Evolutionary conservation across 306 rosid species (phyloP).

Genomic region (Trifolium pratense): DNA sequence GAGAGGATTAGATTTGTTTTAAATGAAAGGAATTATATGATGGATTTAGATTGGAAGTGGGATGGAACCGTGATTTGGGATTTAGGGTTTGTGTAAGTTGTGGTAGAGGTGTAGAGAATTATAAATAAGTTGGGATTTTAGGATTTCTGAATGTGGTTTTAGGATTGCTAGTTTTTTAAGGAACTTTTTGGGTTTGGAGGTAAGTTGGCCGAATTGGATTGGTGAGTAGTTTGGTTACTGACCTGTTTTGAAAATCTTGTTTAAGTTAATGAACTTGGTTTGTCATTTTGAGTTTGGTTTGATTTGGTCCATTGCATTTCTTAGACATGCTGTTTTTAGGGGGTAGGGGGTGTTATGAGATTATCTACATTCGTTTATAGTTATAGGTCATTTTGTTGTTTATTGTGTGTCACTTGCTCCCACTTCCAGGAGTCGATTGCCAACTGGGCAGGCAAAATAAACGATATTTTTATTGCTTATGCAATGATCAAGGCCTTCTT

Average conservation of each 20-base stretch:
- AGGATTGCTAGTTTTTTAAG: not conserved
- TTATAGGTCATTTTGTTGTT: not conserved
- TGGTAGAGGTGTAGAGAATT: not conserved
- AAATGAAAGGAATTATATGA: not conserved
- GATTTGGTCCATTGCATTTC: not conserved
- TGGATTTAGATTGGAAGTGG: not conserved
- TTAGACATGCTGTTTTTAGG: not conserved
- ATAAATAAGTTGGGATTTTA: not conserved
- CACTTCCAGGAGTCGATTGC: slow-evolving; percentile 1
- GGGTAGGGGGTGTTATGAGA: not conserved
- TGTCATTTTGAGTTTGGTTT: not conserved
- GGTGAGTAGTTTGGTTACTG: not conserved
- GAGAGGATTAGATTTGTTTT: slow-evolving; percentile 6
- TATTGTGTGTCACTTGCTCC: not conserved
- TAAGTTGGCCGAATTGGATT: not conserved
- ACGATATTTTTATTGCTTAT: not conserved
- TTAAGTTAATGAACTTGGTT: slow-evolving; percentile 1
- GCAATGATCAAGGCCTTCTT: not conserved
- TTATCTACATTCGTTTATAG: not conserved
- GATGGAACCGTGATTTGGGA: not conserved
- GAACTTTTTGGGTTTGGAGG: not conserved
- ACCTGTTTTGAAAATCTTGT: not conserved
- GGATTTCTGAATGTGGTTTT: slow-evolving; percentile 2
- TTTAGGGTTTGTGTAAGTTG: not conserved
- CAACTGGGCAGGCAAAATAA: not conserved